Evolutionary conservation across 495 filamentous ascomycete species (phyloP).

Genomic region (Penicillium paxilli): DNA sequence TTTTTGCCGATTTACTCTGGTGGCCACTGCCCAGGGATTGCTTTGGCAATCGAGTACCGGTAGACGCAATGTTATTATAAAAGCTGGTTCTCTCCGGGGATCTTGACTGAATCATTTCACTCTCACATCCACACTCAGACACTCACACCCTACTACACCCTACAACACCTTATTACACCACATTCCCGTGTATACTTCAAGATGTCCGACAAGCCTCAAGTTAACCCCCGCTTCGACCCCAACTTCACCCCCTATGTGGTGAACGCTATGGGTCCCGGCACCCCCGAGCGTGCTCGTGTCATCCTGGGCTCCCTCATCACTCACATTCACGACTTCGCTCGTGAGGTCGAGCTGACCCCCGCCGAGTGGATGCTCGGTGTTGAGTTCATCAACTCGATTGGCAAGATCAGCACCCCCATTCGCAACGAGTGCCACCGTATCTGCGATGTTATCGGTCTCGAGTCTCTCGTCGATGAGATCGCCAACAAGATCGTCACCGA

Average conservation of each 20-base stretch:
- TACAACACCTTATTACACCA: no score
- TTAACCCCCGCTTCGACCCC: constrained; percentile 59
- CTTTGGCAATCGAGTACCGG: background rate
- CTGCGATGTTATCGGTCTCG: constrained; percentile 77
- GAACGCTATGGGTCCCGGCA: constrained; percentile 74
- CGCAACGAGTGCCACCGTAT: constrained; percentile 78
- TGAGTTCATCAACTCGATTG: constrained; percentile 56
- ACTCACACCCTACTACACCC: no score
- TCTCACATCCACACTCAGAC: no score
- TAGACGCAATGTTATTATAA: no score
- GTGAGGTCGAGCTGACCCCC: constrained; percentile 75
- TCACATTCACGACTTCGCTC: constrained; percentile 81
- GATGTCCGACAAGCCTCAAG: constrained; percentile 31
- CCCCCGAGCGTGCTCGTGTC: constrained; percentile 63
- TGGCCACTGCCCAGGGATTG: background rate
- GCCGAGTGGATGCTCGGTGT: constrained; percentile 82
- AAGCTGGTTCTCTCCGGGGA: no score
- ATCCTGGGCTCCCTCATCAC: constrained; percentile 66
- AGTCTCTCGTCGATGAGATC: constrained; percentile 84
- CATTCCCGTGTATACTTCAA: no score
- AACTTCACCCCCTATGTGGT: constrained; percentile 75
- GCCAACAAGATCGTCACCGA: constrained; percentile 78
- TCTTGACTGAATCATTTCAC: background rate
- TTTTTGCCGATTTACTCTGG: background rate
- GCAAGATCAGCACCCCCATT: constrained; percentile 55